Evolutionary conservation across 1,284 basidiomycete species (phyloP).

Genomic region (Phellopilus nigrolimitatus): DNA sequence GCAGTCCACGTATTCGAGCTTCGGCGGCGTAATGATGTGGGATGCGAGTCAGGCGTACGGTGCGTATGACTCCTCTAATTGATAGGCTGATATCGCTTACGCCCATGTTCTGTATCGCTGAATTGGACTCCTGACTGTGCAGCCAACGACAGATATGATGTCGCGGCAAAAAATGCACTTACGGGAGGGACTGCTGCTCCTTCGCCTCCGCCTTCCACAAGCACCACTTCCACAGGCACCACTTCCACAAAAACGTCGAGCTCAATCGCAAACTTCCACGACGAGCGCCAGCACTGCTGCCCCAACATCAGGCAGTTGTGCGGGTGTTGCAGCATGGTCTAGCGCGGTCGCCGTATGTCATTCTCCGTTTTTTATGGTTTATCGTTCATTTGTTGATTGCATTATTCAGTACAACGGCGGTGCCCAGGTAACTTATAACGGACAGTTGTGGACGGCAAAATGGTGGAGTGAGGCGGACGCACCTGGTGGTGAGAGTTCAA

Average conservation of each 20-base stretch:
- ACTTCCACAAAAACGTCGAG: conserved; percentile 4
- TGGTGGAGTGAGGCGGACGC: conserved; percentile 58
- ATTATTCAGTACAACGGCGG: conserved; percentile 15
- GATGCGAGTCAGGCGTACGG: conserved; percentile 58
- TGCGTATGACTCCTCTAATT: conserved; percentile 24
- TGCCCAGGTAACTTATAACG: conserved; percentile 21
- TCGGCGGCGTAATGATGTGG: conserved; percentile 69
- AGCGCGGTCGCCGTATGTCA: conserved; percentile 39
- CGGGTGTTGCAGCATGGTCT: conserved; percentile 44
- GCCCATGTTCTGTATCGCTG: not conserved
- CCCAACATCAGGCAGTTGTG: conserved; percentile 37
- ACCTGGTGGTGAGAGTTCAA: conserved; percentile 37
- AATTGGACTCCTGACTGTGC: conserved; percentile 1
- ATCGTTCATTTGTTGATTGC: not conserved
- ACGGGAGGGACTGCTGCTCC: conserved; percentile 27
- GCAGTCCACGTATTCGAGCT: conserved; percentile 49
- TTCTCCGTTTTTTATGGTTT: not conserved
- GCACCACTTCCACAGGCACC: conserved; percentile 25
- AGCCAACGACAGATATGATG: conserved; percentile 52
- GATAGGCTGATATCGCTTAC: not conserved
- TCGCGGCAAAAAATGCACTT: conserved; percentile 48
- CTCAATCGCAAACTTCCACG: conserved; percentile 21
- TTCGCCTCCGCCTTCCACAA: conserved; percentile 23
- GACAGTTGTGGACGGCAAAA: conserved; percentile 47
- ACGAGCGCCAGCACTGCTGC: conserved; percentile 27